Evolutionary conservation across 148 eudicot genomes (phyloP), one percentile per base, ranked within the genome.

Genomic region (Rheum nobile): DNA sequence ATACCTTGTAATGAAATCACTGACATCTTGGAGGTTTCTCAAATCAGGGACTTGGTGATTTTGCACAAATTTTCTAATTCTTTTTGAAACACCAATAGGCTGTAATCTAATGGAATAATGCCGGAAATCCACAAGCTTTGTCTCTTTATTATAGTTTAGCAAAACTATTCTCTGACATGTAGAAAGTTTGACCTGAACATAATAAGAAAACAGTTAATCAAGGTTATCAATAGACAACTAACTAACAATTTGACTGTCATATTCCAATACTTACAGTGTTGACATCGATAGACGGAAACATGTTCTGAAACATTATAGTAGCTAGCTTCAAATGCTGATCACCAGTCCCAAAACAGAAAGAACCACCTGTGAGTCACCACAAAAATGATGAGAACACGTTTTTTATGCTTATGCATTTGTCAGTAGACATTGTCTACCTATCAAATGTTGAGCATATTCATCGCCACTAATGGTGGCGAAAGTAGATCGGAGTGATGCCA

Each of bases 251-350:
- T 46, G 1, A 44, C 12, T 39, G 41, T 26, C 8, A 71, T 17
- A 47, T 69, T 28, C n/a, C 52, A 72, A 77, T 68, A 87, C 96
- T 87, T 86, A 94, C 97, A 31, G 97, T 94, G 71, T 94, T 94
- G 61, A 94, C 86, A 86, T 94, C 98, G 67, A 94, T 94, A 80
- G 96, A 89, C 13, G 98, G 98, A 80, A 94, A 91, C 76, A 94
- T 89, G 82, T 91, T 89, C 84, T 91, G 97, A 77, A 94, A 94
- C 84, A 94, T 82, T 65, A 85, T 84, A 32, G 98, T 91, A 11
- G 84, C 77, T 37, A 91, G 89, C 83, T 83, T 87, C 76, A 94
- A 82, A 79, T 94, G 97, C 67, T 85, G 90, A 54, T 94, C 93
- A 73, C 90, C 96, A 41, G 89, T 84, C 72, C 97, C 98, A 83